Evolutionary conservation across 2,329 filamentous ascomycete genomes (phyloP).

Genomic region (Nemania sp.): DNA sequence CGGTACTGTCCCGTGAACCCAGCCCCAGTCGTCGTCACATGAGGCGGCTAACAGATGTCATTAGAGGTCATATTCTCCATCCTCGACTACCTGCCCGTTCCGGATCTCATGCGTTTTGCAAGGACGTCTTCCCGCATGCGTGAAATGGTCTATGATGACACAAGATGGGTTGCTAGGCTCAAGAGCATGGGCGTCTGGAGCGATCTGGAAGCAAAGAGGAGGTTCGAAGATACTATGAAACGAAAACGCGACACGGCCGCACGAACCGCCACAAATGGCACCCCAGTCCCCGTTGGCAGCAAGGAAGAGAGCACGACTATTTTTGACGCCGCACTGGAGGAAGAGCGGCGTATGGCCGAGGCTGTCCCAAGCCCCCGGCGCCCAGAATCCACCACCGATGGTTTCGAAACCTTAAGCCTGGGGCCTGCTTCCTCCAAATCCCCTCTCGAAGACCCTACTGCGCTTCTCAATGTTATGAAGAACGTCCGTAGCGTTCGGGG

Average conservation of each 20-base stretch:
- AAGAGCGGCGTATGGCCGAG: slow-evolving; percentile 56
- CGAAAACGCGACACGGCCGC: slow-evolving; percentile 61
- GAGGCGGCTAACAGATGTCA: slow-evolving; percentile 15
- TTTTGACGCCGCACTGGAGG: slow-evolving; percentile 74
- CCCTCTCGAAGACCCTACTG: slow-evolving; percentile 62
- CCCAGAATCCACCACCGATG: slow-evolving; percentile 54
- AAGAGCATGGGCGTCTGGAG: slow-evolving; percentile 92
- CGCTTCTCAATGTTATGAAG: slow-evolving; percentile 71
- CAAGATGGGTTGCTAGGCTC: slow-evolving; percentile 86
- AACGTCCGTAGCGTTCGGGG: slow-evolving; percentile 79
- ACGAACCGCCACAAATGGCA: slow-evolving; percentile 36
- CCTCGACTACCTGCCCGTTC: slow-evolving; percentile 83
- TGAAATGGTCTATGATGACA: slow-evolving; percentile 99
- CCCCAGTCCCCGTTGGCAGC: slow-evolving; percentile 27
- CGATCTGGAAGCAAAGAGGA: slow-evolving; percentile 78
- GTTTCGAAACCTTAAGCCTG: slow-evolving; percentile 78
- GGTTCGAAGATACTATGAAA: slow-evolving; percentile 74
- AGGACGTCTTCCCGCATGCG: slow-evolving; percentile 82
- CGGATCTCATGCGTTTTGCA: slow-evolving; percentile 85
- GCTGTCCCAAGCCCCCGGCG: slow-evolving; percentile 42
- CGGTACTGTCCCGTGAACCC: slow-evolving; percentile 55
- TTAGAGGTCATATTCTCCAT: slow-evolving; percentile 85
- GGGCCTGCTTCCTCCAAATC: slow-evolving; percentile 48
- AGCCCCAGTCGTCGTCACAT: neutral
- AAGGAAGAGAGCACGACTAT: slow-evolving; percentile 59